Conservation (phyloP, 768 basidiomycete species). For the Leccinellum albellum region DNA sequence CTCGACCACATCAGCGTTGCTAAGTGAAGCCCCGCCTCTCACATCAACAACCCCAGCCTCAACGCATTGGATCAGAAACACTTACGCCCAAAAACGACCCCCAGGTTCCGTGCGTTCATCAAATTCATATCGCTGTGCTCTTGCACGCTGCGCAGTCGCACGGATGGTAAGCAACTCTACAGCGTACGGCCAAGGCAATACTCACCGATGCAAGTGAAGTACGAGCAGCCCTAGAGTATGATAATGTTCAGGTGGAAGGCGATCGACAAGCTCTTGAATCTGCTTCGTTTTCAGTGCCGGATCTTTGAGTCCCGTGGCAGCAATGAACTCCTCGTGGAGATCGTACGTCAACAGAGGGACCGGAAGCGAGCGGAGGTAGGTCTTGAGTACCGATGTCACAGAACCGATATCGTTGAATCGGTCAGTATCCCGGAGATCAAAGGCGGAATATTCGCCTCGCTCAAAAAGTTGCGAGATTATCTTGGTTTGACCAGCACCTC, state of each 20-base stretch:
- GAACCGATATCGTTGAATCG: slow-evolving; percentile 97
- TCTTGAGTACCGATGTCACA: slow-evolving; percentile 94
- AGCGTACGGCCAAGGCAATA: neutral
- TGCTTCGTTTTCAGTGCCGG: slow-evolving; percentile 51
- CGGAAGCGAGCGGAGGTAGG: slow-evolving; percentile 91
- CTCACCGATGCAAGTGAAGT: slow-evolving; percentile 83
- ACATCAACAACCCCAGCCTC: neutral
- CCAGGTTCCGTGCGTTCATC: slow-evolving; percentile 93
- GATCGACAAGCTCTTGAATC: slow-evolving; percentile 64
- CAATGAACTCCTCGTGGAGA: slow-evolving; percentile 86
- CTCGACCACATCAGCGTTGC: slow-evolving; percentile 92
- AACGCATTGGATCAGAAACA: neutral
- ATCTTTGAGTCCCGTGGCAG: slow-evolving; percentile 70
- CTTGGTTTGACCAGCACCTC: slow-evolving; percentile 89
- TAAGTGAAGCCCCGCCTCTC: slow-evolving; percentile 29
- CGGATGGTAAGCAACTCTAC: neutral
- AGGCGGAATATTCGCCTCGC: slow-evolving; percentile 81
- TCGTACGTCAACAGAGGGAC: slow-evolving; percentile 87
- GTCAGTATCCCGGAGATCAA: slow-evolving; percentile 83
- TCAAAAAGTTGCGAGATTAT: slow-evolving; percentile 93
- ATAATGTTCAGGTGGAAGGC: slow-evolving; percentile 85
- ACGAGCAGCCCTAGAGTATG: slow-evolving; percentile 77
- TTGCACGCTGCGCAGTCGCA: slow-evolving; percentile 45
- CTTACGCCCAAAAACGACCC: slow-evolving; percentile 98
- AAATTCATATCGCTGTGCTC: slow-evolving; percentile 70